Conservation (phyloP, 1,284 basidiomycete species). For the Leccinum solheimii region DNA sequence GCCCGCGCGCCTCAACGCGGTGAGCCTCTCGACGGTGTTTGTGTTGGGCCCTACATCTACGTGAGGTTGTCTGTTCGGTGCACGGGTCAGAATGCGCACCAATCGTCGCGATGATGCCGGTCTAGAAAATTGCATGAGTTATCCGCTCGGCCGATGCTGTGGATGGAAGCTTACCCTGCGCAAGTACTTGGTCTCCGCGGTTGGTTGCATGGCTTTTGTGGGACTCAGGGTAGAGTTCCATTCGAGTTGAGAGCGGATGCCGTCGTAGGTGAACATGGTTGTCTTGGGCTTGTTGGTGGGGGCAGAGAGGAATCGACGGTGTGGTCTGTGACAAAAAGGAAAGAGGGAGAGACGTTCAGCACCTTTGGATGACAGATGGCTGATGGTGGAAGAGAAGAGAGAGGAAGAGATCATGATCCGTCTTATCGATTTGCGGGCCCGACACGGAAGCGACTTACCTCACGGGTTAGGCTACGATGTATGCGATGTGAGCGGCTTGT, state of each 20-base stretch:
- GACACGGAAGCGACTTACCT: conserved; percentile 20
- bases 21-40: conserved; percentile 85
- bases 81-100: conserved; percentile 48
- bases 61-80: conserved; percentile 15
- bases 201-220: conserved; percentile 62
- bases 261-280: conserved; percentile 53
- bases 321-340: conserved; percentile 9
- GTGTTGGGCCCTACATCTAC: conserved; percentile 76
- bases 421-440: conserved; percentile 23
- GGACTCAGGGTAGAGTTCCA: conserved; percentile 87
- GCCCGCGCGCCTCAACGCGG: conserved; percentile 81
- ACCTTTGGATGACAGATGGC: conserved; percentile 14
- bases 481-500: conserved; percentile 9
- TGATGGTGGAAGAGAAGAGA: conserved; percentile 18
- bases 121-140: conserved; percentile 50
- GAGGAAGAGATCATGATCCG: conserved; percentile 16
- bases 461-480: conserved; percentile 6
- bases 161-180: conserved; percentile 68
- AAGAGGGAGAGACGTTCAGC: conserved; percentile 14
- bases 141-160: not conserved
- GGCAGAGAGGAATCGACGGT: conserved; percentile 12
- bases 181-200: conserved; percentile 77
- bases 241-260: conserved; percentile 81
- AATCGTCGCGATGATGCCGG: conserved; percentile 95
- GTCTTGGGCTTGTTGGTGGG: conserved; percentile 20